Percentiles rank a stretch among this genome's conserved stretches.
phyloP scores from a whole-genome alignment of 2,329 filamentous ascomycete species.

The Talaromyces sp. region DNA sequence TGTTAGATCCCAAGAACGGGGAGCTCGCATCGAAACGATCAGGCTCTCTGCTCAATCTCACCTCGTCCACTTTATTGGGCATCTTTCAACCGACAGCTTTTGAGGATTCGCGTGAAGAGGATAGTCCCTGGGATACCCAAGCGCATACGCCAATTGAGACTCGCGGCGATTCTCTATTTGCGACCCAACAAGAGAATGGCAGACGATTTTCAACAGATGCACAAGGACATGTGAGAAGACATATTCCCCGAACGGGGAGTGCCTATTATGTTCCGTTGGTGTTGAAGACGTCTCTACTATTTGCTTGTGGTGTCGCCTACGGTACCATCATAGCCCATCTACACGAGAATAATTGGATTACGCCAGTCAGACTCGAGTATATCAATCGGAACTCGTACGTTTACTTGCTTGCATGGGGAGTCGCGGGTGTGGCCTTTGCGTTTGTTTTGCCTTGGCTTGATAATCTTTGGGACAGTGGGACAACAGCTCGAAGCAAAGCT shows the following conservation, averaged over 20 bases:
- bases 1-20: slow-evolving; percentile 31
- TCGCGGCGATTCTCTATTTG: neutral
- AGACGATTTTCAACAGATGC: slow-evolving; percentile 22
- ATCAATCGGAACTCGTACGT: slow-evolving; percentile 54
- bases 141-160: slow-evolving; percentile 45
- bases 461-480: slow-evolving; percentile 59
- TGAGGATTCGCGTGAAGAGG: slow-evolving; percentile 52
- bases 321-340: slow-evolving; percentile 75
- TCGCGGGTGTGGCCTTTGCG: slow-evolving; percentile 71
- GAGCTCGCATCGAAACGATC: slow-evolving; percentile 55
- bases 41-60: slow-evolving; percentile 78
- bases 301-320: slow-evolving; percentile 74
- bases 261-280: slow-evolving; percentile 49
- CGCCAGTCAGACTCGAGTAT: slow-evolving; percentile 56
- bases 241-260: slow-evolving; percentile 36
- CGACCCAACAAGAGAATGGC: slow-evolving; percentile 19
- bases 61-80: slow-evolving; percentile 80
- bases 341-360: slow-evolving; percentile 61
- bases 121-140: slow-evolving; percentile 74
- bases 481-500: slow-evolving; percentile 12
- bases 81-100: slow-evolving; percentile 73
- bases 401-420: slow-evolving; percentile 77
- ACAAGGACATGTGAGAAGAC: slow-evolving; percentile 13
- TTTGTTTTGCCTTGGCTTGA: slow-evolving; percentile 82
- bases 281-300: slow-evolving; percentile 61